A percentile compares a stretch with the other conserved stretches of the same genome.
Conservation (phyloP, 108 stramenopile species). For the Fragilaria crotonensis region DNA sequence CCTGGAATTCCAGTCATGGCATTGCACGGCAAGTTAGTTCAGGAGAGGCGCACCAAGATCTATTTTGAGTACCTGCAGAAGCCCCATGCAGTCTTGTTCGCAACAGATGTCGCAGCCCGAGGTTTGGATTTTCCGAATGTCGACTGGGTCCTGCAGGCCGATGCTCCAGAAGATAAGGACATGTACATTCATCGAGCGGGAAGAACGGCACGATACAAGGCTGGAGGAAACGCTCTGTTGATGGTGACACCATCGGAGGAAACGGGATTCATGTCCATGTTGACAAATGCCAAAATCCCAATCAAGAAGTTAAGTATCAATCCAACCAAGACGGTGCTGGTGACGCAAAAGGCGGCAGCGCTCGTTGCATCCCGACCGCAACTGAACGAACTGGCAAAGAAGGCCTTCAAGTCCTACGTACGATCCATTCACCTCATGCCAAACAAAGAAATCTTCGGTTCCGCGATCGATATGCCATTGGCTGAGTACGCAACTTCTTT, state of each 20-base stretch:
- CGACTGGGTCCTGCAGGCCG: slow-evolving; percentile 98
- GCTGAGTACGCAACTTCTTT: slow-evolving; percentile 82
- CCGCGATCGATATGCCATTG: slow-evolving; percentile 63
- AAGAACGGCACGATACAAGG: slow-evolving; percentile 85
- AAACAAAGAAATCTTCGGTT: slow-evolving; percentile 70
- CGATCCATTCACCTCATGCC: slow-evolving; percentile 87
- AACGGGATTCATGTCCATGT: slow-evolving; percentile 29
- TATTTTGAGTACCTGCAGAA: slow-evolving; percentile 92
- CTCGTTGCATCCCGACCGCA: slow-evolving; percentile 75
- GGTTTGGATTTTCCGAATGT: slow-evolving; percentile 97
- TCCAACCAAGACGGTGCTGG: slow-evolving; percentile 86
- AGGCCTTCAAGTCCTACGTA: slow-evolving; percentile 89
- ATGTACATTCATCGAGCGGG: slow-evolving; percentile 95
- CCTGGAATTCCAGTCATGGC: slow-evolving; percentile 96
- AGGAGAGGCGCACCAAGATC: slow-evolving; percentile 87
- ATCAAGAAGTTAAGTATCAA: slow-evolving; percentile 85
- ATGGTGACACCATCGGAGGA: slow-evolving; percentile 88
- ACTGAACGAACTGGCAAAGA: slow-evolving; percentile 72
- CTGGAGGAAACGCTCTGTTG: slow-evolving; percentile 84
- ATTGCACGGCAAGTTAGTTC: slow-evolving; percentile 97
- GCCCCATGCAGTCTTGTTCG: slow-evolving; percentile 83
- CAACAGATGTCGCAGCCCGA: too few species aligned
- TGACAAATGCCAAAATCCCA: slow-evolving; percentile 67
- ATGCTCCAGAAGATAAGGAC: slow-evolving; percentile 95
- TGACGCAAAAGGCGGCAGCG: slow-evolving; percentile 78